Conservation (phyloP, 1,139 yeast genomes). For the Blastobotrys malaysiensis region DNA sequence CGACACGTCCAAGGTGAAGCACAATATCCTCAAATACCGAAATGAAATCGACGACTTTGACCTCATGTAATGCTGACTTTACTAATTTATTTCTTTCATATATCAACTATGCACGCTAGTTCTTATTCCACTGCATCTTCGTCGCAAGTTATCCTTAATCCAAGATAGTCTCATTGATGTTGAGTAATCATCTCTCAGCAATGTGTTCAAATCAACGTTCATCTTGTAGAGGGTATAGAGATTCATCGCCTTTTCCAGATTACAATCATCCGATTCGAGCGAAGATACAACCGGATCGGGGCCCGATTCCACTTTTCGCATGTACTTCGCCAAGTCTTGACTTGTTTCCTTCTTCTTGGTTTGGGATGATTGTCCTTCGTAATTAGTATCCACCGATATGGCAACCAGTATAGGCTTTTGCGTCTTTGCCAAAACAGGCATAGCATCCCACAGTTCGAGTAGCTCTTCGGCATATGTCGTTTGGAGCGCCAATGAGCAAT, state of each 20-base stretch:
- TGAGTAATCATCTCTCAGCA: not conserved
- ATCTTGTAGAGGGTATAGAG: not conserved
- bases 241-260: not conserved
- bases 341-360: not conserved
- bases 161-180: not conserved
- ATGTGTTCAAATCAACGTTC: not conserved
- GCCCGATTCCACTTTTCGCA: not conserved
- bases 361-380: not conserved
- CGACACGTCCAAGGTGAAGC: slow-evolving; percentile 87
- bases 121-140: slow-evolving; percentile 1
- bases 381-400: not conserved
- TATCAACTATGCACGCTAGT: not conserved
- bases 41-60: slow-evolving; percentile 49
- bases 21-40: slow-evolving; percentile 81
- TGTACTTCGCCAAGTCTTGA: not conserved
- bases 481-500: not conserved
- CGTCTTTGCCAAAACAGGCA: slow-evolving; percentile 6
- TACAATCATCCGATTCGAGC: not conserved
- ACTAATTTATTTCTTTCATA: slow-evolving; percentile 4
- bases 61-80: slow-evolving; percentile 23
- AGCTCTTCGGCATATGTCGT: slow-evolving; percentile 3
- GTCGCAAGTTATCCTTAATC: not conserved
- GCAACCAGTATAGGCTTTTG: slow-evolving; percentile 4
- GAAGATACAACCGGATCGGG: not conserved
- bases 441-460: slow-evolving; percentile 8